phyloP scores from a whole-genome alignment of 148 eudicot species.

The Cornus kousa region DNA sequence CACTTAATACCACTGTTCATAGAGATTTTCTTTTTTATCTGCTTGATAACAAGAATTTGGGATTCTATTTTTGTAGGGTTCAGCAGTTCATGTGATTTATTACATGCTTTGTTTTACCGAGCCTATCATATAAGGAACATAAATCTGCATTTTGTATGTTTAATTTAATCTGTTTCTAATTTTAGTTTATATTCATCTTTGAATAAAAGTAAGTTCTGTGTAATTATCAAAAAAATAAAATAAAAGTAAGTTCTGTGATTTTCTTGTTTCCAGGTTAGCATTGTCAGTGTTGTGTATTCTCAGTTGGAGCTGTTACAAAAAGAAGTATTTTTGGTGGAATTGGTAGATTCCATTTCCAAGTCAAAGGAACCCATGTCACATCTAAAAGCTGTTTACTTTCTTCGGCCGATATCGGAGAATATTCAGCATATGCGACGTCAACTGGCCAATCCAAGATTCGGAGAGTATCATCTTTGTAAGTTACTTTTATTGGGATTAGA shows the following conservation, averaged over 20 bases:
- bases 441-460: slow-evolving; percentile 86
- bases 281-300: slow-evolving; percentile 88
- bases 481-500: slow-evolving; percentile 2
- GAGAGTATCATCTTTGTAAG: slow-evolving; percentile 96
- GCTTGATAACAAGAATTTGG: background rate
- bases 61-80: background rate
- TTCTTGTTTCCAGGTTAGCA: slow-evolving; percentile 46
- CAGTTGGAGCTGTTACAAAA: slow-evolving; percentile 94
- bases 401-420: slow-evolving; percentile 81
- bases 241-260: background rate
- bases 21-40: background rate
- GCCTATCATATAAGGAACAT: background rate
- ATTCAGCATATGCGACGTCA: slow-evolving; percentile 81
- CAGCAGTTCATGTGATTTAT: background rate
- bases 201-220: background rate
- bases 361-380: slow-evolving; percentile 93
- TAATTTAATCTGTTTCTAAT: background rate
- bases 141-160: background rate
- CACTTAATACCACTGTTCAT: background rate
- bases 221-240: too few species aligned
- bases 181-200: background rate
- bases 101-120: background rate
- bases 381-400: slow-evolving; percentile 93
- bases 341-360: slow-evolving; percentile 83
- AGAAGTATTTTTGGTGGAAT: slow-evolving; percentile 92